Base-by-base conservation (phyloP, 768 basidiomycete genomes). In the Clitopilus passeckerianus region DNA sequence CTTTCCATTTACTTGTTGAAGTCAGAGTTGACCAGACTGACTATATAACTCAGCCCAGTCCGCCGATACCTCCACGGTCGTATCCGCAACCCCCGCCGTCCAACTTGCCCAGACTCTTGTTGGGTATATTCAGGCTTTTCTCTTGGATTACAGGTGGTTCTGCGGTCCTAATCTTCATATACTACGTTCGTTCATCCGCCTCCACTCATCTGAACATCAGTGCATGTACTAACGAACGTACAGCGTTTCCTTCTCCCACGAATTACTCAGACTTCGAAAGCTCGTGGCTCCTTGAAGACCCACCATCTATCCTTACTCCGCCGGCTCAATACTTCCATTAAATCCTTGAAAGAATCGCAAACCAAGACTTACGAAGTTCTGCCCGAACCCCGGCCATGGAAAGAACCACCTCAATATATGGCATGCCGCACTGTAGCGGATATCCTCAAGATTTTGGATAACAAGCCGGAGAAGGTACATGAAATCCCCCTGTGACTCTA, bases 21-120 rank as follows among this genome's bases (percentile, higher is more conserved):
- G 41, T 34, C 22, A 14, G 20, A 12, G 27, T 34, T 33, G 23
- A 27, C 23, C 33, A 2, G 14, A 16, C 10, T 34, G 43, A 7
- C 37, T 9, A 44, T 9, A 44, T 78, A 76, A 69, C 74, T 16
- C 65, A 63, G 22, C 71, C 70, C 58, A 59, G 68, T n/a, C 89
- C 86, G 8, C 59, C 70, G 5, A 71, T 92, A 34, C 90, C 90
- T 18, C 88, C 90, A 0, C 80, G 88, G 63, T 85, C 86, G 53
- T 92, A 92, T 65, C 90, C 90, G 3, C 82, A 81, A 60, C 80
- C 77, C 10, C 82, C 85, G 5, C 89, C 89, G 2, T 91, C 90
- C 2, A 83, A 81, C 64, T 72, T 92, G 1, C 89, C 89, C 0
- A 77, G 78, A 50, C 77, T 91, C 37, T 72, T 92, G n/a, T 69